Evolutionary conservation across 2,329 filamentous ascomycete genomes (phyloP).

Genomic region (Talaromyces funiculosus): DNA sequence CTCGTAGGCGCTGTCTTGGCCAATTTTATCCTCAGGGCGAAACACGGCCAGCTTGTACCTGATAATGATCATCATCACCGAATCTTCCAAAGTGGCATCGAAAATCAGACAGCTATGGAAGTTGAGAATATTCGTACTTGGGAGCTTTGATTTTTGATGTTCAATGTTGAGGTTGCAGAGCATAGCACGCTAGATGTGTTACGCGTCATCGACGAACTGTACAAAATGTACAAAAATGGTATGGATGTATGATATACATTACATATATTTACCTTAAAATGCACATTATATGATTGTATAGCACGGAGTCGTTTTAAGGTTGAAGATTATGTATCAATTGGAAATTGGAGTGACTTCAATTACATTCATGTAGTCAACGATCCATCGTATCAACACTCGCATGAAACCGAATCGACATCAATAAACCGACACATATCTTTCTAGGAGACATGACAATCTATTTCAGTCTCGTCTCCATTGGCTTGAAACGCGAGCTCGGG

Average conservation of each 20-base stretch:
- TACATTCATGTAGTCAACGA: too few species aligned
- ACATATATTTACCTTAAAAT: neutral
- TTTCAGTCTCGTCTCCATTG: too few species aligned
- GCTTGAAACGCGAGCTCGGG: too few species aligned
- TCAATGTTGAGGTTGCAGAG: neutral
- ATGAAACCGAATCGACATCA: too few species aligned
- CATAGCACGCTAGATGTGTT: neutral
- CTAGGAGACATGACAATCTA: too few species aligned
- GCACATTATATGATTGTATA: neutral
- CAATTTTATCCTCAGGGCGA: slow-evolving; percentile 76
- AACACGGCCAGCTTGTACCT: slow-evolving; percentile 33
- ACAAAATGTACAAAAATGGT: neutral
- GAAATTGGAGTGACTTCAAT: neutral
- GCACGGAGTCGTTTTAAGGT: too few species aligned
- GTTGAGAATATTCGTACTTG: neutral
- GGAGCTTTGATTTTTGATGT: slow-evolving; percentile 7
- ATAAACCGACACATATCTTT: too few species aligned
- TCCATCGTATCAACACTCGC: too few species aligned
- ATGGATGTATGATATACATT: neutral
- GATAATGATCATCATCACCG: neutral
- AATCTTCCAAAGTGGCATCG: neutral
- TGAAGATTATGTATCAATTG: too few species aligned
- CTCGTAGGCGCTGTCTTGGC: slow-evolving; percentile 68
- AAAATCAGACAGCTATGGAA: neutral
- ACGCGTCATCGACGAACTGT: neutral